A percentile compares a stretch with the other conserved stretches of the same genome.
These are phyloP conservation scores for Calonectria multiphialidica DNA, from an alignment of 2,329 filamentous ascomycete genomes.

Conservation along the genomic window DNA sequence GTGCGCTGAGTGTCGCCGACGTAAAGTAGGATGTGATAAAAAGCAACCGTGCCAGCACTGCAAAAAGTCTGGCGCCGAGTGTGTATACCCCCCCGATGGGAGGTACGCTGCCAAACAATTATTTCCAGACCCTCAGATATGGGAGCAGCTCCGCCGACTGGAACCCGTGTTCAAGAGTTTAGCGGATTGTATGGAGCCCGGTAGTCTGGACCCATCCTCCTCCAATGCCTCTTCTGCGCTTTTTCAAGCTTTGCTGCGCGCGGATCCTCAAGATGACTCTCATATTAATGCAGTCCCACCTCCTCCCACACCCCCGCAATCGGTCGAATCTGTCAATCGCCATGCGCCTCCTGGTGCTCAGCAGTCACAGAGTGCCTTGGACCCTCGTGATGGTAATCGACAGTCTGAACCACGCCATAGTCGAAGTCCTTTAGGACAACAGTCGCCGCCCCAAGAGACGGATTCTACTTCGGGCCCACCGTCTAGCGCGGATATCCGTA, in stretches of 20 bases:
- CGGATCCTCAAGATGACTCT: not conserved
- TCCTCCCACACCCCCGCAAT: constrained; percentile 18
- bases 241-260: not conserved
- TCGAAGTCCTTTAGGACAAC: not conserved
- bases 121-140: constrained; percentile 1
- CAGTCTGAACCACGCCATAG: not conserved
- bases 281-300: not conserved
- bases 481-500: not conserved
- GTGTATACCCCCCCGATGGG: constrained; percentile 15
- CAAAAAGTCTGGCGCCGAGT: constrained; percentile 16
- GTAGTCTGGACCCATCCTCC: not conserved
- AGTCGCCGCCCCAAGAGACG: constrained; percentile 13
- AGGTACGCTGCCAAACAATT: not conserved
- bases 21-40: constrained; percentile 24
- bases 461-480: not conserved
- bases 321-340: constrained; percentile 11
- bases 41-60: constrained; percentile 23
- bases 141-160: constrained; percentile 9
- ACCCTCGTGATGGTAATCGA: not conserved
- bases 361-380: not conserved
- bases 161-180: constrained; percentile 23
- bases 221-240: not conserved
- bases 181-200: constrained; percentile 19
- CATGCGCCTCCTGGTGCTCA: not conserved
- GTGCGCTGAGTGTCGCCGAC: constrained; percentile 16